Conservation (phyloP, 345 rosid genomes). For the Ceriops tagal region DNA sequence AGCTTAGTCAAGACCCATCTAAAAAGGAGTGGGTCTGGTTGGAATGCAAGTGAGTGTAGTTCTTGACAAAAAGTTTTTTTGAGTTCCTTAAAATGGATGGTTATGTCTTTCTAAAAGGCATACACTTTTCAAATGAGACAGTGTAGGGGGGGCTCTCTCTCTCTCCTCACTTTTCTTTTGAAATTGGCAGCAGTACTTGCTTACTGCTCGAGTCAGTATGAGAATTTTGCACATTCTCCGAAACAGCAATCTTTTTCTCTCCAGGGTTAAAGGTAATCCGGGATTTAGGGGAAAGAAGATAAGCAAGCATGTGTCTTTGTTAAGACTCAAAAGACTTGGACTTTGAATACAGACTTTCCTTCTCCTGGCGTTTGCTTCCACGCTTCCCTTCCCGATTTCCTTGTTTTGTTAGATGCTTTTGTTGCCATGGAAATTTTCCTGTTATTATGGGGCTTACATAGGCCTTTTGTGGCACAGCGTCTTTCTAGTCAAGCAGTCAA, state of each 20-base stretch:
- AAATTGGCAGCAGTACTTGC: not conserved
- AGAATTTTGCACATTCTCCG: constrained; percentile 39
- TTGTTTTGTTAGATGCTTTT: too few species aligned
- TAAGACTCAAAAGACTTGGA: constrained; percentile 33
- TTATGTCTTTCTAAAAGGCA: not conserved
- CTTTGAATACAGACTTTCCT: constrained; percentile 46
- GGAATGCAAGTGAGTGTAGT: constrained; percentile 5
- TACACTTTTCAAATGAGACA: not conserved
- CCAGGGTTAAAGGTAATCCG: constrained; percentile 41
- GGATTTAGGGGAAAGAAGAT: constrained; percentile 57
- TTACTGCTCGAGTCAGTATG: constrained; percentile 8
- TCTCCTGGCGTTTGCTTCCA: too few species aligned
- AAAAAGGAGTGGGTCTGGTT: constrained; percentile 29
- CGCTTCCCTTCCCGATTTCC: too few species aligned
- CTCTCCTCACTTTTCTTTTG: not conserved
- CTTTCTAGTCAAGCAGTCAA: constrained; percentile 38
- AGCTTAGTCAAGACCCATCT: constrained; percentile 21
- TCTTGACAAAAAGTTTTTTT: constrained; percentile 9
- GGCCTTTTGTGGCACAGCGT: not conserved
- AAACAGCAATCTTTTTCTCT: constrained; percentile 10
- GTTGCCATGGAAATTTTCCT: too few species aligned
- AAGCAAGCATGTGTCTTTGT: constrained; percentile 12
- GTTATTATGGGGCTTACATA: not conserved
- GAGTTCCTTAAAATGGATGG: constrained; percentile 19
- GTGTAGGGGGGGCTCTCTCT: constrained; percentile 17